Evolutionary conservation across 2,329 filamentous ascomycete species (phyloP).

Genomic region (Monilinia laxa): DNA sequence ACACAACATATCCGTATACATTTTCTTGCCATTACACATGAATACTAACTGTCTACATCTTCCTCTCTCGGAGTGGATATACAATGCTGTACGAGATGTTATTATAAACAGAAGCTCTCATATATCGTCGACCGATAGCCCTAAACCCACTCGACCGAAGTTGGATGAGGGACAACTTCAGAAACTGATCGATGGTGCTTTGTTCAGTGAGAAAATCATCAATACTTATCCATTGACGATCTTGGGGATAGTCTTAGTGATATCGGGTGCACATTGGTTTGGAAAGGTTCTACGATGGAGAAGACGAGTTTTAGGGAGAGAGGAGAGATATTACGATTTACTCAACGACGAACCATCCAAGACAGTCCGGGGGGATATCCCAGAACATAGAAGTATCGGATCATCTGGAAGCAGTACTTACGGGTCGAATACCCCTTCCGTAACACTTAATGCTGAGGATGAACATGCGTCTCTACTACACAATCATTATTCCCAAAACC

Average conservation of each 20-base stretch:
- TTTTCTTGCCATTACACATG: conserved; percentile 7
- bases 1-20: background rate
- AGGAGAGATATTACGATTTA: conserved; percentile 18
- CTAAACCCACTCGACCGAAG: background rate
- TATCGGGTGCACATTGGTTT: conserved; percentile 34
- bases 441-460: conserved; percentile 24
- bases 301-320: conserved; percentile 24
- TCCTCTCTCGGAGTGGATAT: conserved; percentile 12
- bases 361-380: conserved; percentile 25
- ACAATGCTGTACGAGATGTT: background rate
- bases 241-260: background rate
- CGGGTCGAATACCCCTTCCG: conserved; percentile 28
- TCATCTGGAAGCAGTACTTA: conserved; percentile 35
- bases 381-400: conserved; percentile 23
- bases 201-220: conserved; percentile 13
- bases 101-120: background rate
- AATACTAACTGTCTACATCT: background rate
- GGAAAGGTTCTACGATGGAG: conserved; percentile 30
- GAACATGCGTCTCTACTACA: conserved; percentile 35
- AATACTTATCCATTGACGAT: conserved; percentile 15
- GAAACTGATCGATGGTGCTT: conserved; percentile 18
- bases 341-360: conserved; percentile 24
- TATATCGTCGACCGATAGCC: background rate
- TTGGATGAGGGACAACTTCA: background rate
- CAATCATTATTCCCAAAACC: background rate